Conservation (phyloP, 169 alveolate species). For the Plasmodium berghei region DNA sequence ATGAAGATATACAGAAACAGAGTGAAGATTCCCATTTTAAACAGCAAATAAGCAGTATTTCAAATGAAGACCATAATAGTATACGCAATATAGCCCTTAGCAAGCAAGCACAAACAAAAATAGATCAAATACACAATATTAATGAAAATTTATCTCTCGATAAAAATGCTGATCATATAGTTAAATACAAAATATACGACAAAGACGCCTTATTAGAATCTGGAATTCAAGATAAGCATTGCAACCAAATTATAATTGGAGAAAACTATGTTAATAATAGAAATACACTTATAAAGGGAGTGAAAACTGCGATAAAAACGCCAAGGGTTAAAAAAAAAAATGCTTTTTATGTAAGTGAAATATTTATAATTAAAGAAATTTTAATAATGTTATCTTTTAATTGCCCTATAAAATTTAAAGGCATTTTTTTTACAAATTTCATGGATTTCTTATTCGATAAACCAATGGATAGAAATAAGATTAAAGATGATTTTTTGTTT, state of each 20-base stretch:
- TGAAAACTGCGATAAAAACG: neutral
- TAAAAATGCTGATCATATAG: neutral
- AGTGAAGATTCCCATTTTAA: neutral
- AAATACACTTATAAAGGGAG: neutral
- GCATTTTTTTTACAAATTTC: constrained; percentile 49
- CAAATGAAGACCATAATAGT: neutral
- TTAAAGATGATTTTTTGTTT: constrained; percentile 75
- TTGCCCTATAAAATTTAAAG: constrained; percentile 75
- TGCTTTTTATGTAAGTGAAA: constrained; percentile 70
- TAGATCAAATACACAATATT: neutral
- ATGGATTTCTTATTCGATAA: constrained; percentile 57
- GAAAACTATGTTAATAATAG: constrained; percentile 7
- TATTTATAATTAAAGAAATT: constrained; percentile 73
- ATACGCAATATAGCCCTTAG: neutral
- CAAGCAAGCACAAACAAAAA: neutral
- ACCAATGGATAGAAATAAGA: constrained; percentile 58
- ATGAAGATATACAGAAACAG: neutral
- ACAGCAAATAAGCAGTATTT: neutral
- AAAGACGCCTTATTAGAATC: neutral
- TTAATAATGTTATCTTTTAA: constrained; percentile 55
- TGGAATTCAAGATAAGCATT: neutral
- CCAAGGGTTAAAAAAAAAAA: constrained; percentile 14
- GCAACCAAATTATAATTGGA: constrained; percentile 1
- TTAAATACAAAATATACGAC: neutral
- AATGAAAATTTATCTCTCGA: neutral